Base-by-base conservation (phyloP, 2,329 filamentous ascomycete genomes). In the Stemphylium beticola region DNA sequence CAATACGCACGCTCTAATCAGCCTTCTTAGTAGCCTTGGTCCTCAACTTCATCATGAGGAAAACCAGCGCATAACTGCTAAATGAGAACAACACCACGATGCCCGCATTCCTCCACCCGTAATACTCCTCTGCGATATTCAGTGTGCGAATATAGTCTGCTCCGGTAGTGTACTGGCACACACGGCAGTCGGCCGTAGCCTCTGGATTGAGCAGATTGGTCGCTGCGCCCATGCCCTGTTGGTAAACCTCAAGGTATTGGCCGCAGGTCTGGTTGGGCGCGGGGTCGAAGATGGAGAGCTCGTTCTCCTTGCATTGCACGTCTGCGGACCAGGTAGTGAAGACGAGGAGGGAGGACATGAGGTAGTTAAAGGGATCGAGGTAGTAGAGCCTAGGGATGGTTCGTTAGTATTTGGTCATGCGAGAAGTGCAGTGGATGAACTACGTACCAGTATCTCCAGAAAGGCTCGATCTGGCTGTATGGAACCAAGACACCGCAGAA, bases 61-160 rank as follows among this genome's bases (percentile, higher is more conserved):
- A 81, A 4, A 81, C 79, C 59, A 81, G 57, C 4, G 66, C 73
- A 55, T 87, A 88, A 1, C 79, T 82, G 55, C 78, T 81, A 39
- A 84, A 59, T 2, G 76, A 81, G 59, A 87, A 87, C 4, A 84
- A 74, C 1, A 81, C 82, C 2, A 82, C 78, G 38, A 88, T 85
- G 0, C 68, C 87, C 0, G 83, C 84, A 69, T 90, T 81, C 43
- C 87, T 79, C 87, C 87, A 90, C 0, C 85, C 87, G 62, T 86
- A 86, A 53, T 79, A 83, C 61, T 88, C 85, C 7, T 84, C 78
- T 1, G 78, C 76, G 14, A 90, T 61, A 64, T 89, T 87, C 6
- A 90, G 58, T 0, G 79, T 83, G 1, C 22, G 22, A 4, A 90
- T 70, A 58, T 87, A 90, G 52, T 88, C 86, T 6, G 79, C 77